Evolutionary conservation across 2,329 filamentous ascomycete species (phyloP).

Genomic region (Fusarium odoratissimum): DNA sequence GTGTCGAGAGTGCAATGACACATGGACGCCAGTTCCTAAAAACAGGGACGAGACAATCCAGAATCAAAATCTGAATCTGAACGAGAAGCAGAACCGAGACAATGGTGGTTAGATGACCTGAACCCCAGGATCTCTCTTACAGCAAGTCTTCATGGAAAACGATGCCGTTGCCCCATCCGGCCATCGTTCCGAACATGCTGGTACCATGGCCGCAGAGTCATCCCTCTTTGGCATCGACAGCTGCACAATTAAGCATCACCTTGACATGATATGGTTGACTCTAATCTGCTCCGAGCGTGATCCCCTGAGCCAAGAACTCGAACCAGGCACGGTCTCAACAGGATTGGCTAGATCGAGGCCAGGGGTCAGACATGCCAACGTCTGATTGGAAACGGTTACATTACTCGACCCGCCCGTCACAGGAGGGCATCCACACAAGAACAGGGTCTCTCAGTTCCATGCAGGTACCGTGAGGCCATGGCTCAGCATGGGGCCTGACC

Average conservation of each 20-base stretch:
- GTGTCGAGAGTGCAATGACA: not conserved
- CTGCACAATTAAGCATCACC: constrained; percentile 27
- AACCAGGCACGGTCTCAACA: constrained; percentile 27
- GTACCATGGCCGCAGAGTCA: constrained; percentile 13
- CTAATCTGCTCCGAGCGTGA: constrained; percentile 35
- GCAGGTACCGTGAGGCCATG: constrained; percentile 22
- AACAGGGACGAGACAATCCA: constrained; percentile 15
- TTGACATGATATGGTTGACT: constrained; percentile 29
- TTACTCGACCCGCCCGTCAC: constrained; percentile 34
- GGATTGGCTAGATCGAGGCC: constrained; percentile 38
- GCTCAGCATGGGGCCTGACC: constrained; percentile 25
- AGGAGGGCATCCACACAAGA: constrained; percentile 31
- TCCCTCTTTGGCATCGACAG: constrained; percentile 11
- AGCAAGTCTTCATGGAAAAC: not conserved
- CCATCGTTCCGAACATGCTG: constrained; percentile 28
- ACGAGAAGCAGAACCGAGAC: constrained; percentile 22
- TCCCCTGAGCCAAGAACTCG: constrained; percentile 29
- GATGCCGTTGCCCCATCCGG: constrained; percentile 32
- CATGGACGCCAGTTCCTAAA: constrained; percentile 7
- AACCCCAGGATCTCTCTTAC: constrained; percentile 9
- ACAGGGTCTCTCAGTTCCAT: constrained; percentile 31
- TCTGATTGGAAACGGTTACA: constrained; percentile 45
- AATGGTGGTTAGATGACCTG: constrained; percentile 4
- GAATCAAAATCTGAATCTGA: constrained; percentile 16
- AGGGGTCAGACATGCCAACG: constrained; percentile 36